Conservation (phyloP, 805 yeast species). For the Yamadazyma paraphyllophila region DNA sequence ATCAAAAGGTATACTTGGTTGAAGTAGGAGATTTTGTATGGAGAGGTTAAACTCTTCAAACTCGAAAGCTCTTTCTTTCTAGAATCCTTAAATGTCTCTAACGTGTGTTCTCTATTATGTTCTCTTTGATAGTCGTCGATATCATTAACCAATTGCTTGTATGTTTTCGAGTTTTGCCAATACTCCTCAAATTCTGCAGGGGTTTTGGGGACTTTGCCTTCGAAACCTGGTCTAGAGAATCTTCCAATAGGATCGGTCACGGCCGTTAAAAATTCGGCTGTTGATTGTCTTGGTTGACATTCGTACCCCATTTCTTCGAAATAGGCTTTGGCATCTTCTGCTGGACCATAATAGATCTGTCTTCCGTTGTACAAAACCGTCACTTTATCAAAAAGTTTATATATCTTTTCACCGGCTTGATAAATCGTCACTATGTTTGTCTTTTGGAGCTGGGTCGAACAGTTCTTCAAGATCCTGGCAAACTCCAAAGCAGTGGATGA, state of each 20-base stretch:
- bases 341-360: slow-evolving; percentile 46
- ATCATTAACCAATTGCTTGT: slow-evolving; percentile 35
- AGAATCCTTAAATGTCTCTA: slow-evolving; percentile 21
- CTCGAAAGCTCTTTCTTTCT: slow-evolving; percentile 40
- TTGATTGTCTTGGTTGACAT: slow-evolving; percentile 61
- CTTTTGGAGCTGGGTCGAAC: slow-evolving; percentile 47
- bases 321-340: slow-evolving; percentile 42
- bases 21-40: slow-evolving; percentile 43
- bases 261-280: slow-evolving; percentile 64
- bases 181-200: slow-evolving; percentile 57
- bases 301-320: slow-evolving; percentile 62
- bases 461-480: slow-evolving; percentile 58
- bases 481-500: slow-evolving; percentile 80
- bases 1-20: slow-evolving; percentile 53
- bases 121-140: slow-evolving; percentile 40
- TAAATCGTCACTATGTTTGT: slow-evolving; percentile 60
- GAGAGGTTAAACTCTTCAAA: slow-evolving; percentile 31
- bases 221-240: slow-evolving; percentile 46
- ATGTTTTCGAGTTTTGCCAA: slow-evolving; percentile 60
- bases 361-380: slow-evolving; percentile 44
- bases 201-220: slow-evolving; percentile 51
- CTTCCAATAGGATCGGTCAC: slow-evolving; percentile 66
- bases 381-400: slow-evolving; percentile 47
- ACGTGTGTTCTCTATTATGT: slow-evolving; percentile 15
- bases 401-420: slow-evolving; percentile 48